Conservation (phyloP, 1,284 basidiomycete species). For the Porodaedalea pini region DNA sequence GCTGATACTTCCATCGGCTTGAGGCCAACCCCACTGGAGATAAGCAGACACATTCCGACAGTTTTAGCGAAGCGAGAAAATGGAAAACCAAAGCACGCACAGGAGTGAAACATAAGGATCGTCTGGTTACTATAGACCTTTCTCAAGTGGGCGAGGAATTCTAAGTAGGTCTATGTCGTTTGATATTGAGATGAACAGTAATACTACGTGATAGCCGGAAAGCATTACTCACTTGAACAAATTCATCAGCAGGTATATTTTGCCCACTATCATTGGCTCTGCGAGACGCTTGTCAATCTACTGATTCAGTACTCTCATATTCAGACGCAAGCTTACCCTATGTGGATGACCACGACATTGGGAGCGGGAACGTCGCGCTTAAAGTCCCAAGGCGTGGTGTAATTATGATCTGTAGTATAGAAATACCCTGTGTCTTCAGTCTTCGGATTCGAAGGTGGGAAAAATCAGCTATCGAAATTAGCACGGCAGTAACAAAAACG, state of each 20-base stretch:
- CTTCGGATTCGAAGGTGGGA: slow-evolving; percentile 28
- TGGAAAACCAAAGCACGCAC: slow-evolving; percentile 30
- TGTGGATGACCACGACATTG: slow-evolving; percentile 53
- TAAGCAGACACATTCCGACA: not conserved
- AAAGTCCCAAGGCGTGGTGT: slow-evolving; percentile 58
- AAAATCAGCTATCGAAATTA: not conserved
- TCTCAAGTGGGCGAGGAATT: slow-evolving; percentile 43
- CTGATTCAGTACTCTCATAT: not conserved
- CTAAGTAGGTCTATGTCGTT: slow-evolving; percentile 32
- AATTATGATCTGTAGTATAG: slow-evolving; percentile 53
- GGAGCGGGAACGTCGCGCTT: slow-evolving; percentile 41
- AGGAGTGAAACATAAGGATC: slow-evolving; percentile 53
- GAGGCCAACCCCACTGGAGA: slow-evolving; percentile 54
- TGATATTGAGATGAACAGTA: too few relatives aligned
- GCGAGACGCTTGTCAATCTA: too few relatives aligned
- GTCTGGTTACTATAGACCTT: slow-evolving; percentile 43
- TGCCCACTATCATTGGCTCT: slow-evolving; percentile 38
- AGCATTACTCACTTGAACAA: slow-evolving; percentile 37
- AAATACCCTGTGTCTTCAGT: slow-evolving; percentile 56
- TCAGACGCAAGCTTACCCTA: slow-evolving; percentile 40
- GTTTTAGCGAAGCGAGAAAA: too few relatives aligned
- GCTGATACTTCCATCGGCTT: slow-evolving; percentile 41
- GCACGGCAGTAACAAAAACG: not conserved
- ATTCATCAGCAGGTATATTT: slow-evolving; percentile 40
- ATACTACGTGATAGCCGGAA: too few relatives aligned